Conservation (phyloP, 768 basidiomycete species). For the Hydnomerulius pinastri region DNA sequence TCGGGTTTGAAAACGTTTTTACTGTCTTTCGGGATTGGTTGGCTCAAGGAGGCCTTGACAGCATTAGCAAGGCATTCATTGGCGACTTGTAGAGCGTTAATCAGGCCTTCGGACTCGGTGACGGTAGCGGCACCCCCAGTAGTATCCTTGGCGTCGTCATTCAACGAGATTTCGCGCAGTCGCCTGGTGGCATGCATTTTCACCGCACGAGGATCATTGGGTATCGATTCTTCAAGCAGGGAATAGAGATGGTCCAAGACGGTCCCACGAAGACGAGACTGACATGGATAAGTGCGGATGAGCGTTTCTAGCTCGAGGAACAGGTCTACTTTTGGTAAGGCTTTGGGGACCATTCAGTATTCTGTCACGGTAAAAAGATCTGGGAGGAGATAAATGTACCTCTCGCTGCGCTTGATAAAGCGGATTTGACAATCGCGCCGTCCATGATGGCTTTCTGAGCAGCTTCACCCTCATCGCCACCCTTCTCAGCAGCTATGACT, state of each 20-base stretch:
- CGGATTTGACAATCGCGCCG: conserved; percentile 78
- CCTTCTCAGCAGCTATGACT: conserved; percentile 34
- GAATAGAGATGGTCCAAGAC: conserved; percentile 48
- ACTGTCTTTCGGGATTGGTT: conserved; percentile 5
- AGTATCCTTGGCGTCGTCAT: conserved; percentile 15
- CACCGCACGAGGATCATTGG: conserved; percentile 39
- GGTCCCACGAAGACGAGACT: conserved; percentile 37
- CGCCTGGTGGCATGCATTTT: conserved; percentile 41
- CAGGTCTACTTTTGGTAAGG: conserved; percentile 41
- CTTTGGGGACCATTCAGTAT: conserved; percentile 26
- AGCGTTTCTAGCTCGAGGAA: conserved; percentile 45
- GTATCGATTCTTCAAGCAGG: conserved; percentile 39
- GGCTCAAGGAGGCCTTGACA: conserved; percentile 28
- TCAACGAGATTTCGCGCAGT: conserved; percentile 31
- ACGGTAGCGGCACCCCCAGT: conserved; percentile 6
- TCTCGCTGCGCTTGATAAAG: conserved; percentile 73
- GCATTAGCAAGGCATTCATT: conserved; percentile 32
- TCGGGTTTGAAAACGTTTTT: conserved; percentile 26
- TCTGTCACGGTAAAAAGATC: conserved; percentile 11
- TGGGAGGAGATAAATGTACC: conserved; percentile 44
- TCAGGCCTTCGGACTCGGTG: conserved; percentile 20
- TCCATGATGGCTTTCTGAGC: conserved; percentile 71
- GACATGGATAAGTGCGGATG: conserved; percentile 44
- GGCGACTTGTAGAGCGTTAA: conserved; percentile 32
- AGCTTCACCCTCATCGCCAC: conserved; percentile 48